These are phyloP conservation scores for Apiospora marii DNA, from an alignment of 2,329 filamentous ascomycete species.

Conservation along the genomic window DNA sequence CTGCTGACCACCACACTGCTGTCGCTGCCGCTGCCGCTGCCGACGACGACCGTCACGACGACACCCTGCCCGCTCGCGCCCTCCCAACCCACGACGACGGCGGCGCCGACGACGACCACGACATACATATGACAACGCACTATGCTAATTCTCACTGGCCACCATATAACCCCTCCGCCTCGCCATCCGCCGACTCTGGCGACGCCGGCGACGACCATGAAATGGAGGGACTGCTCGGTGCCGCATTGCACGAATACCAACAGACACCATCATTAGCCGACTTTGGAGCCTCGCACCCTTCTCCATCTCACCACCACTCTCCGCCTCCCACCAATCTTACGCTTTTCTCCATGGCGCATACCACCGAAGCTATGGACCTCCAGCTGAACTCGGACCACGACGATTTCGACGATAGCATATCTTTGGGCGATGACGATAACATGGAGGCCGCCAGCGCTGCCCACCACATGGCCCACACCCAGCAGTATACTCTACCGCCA, in stretches of 20 bases:
- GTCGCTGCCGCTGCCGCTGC: not conserved
- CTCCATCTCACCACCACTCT: not conserved
- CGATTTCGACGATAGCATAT: constrained; percentile 8
- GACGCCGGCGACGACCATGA: constrained; percentile 33
- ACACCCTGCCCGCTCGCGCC: not conserved
- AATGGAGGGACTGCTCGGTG: constrained; percentile 38
- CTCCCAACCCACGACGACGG: not conserved
- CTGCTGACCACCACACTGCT: not conserved
- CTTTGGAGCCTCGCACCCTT: not conserved
- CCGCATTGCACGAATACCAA: constrained; percentile 23
- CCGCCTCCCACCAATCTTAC: not conserved
- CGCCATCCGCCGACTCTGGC: constrained; percentile 21
- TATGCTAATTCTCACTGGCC: constrained; percentile 20
- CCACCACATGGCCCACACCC: constrained; percentile 42
- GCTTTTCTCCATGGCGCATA: constrained; percentile 6
- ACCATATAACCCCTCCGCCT: not conserved
- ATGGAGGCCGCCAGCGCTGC: constrained; percentile 32
- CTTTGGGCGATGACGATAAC: constrained; percentile 30
- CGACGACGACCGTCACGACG: not conserved
- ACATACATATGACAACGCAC: constrained; percentile 19
- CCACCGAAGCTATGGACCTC: constrained; percentile 2
- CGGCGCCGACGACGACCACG: constrained; percentile 2
- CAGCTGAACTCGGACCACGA: not conserved
- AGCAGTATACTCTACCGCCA: constrained; percentile 46
- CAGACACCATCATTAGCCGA: constrained; percentile 22